phyloP scores from a whole-genome alignment of 225 moss, liverwort and hornwort species.

The Asterella californica region DNA sequence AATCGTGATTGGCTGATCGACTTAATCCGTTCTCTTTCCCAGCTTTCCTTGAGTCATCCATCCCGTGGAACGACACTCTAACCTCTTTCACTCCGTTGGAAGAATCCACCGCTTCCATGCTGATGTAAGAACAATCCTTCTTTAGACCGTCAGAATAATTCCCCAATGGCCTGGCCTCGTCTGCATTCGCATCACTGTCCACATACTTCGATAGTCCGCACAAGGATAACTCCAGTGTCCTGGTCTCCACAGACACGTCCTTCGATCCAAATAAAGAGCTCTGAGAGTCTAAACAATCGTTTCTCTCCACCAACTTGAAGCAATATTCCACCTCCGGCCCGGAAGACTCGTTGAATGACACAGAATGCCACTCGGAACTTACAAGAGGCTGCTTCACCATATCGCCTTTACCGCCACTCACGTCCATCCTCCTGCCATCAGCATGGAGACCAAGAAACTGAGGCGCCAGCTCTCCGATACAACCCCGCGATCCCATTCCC shows the following conservation, averaged over 20 bases:
- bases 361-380: conserved; percentile 34
- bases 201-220: conserved; percentile 20
- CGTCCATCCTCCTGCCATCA: not conserved
- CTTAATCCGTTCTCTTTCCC: not conserved
- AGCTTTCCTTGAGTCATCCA: conserved; percentile 16
- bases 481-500: conserved; percentile 18
- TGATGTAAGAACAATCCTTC: conserved; percentile 20
- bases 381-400: not conserved
- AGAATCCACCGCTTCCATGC: conserved; percentile 18
- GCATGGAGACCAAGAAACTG: not conserved
- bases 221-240: conserved; percentile 19
- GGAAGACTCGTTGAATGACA: conserved; percentile 22
- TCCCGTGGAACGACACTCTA: conserved; percentile 24
- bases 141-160: not conserved
- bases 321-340: conserved; percentile 13
- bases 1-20: not conserved
- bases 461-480: not conserved
- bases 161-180: conserved; percentile 9
- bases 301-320: conserved; percentile 7
- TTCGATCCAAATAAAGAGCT: conserved; percentile 2
- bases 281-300: not conserved
- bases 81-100: conserved; percentile 31
- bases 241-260: not conserved
- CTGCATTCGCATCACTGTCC: not conserved
- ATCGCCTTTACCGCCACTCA: not conserved